These are phyloP conservation scores for Colletotrichum magnum DNA, from an alignment of 2,329 filamentous ascomycete species.

Conservation along the genomic window DNA sequence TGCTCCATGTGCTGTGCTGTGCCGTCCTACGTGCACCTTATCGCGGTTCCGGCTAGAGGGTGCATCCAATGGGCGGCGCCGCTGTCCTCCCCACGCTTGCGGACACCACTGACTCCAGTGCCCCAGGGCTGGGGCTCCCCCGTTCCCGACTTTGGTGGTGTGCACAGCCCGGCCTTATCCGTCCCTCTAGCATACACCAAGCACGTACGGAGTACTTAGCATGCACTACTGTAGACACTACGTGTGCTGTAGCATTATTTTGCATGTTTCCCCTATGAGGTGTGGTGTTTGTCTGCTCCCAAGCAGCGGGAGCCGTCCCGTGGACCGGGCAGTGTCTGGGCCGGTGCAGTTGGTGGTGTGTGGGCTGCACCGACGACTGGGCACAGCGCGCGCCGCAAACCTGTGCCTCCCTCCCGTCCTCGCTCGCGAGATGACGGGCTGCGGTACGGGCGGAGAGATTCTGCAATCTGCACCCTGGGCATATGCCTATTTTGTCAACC, in stretches of 20 bases:
- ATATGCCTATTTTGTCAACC: background rate
- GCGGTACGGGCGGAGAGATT: constrained; percentile 19
- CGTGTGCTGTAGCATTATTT: too few relatives aligned
- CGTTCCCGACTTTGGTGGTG: constrained; percentile 23
- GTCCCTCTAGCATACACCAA: constrained; percentile 7
- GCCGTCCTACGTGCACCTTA: background rate
- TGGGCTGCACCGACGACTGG: constrained; percentile 22
- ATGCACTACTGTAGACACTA: too few relatives aligned
- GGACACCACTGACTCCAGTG: background rate
- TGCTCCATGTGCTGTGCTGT: too few relatives aligned
- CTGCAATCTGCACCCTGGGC: constrained; percentile 1
- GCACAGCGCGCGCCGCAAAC: background rate
- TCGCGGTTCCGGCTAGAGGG: constrained; percentile 9
- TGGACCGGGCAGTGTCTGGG: constrained; percentile 14
- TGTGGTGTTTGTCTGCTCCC: too few relatives aligned
- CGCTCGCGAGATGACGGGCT: constrained; percentile 8
- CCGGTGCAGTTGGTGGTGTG: background rate
- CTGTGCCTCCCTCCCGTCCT: constrained; percentile 6
- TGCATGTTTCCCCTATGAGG: too few relatives aligned
- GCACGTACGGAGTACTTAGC: too few relatives aligned
- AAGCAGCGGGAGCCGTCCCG: too few relatives aligned
- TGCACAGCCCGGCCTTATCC: constrained; percentile 39
- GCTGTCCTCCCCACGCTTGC: constrained; percentile 30
- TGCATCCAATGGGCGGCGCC: constrained; percentile 20
- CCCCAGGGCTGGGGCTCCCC: background rate